phyloP scores from a whole-genome alignment of 768 basidiomycete genomes.

The Boletus rubroflammeus region DNA sequence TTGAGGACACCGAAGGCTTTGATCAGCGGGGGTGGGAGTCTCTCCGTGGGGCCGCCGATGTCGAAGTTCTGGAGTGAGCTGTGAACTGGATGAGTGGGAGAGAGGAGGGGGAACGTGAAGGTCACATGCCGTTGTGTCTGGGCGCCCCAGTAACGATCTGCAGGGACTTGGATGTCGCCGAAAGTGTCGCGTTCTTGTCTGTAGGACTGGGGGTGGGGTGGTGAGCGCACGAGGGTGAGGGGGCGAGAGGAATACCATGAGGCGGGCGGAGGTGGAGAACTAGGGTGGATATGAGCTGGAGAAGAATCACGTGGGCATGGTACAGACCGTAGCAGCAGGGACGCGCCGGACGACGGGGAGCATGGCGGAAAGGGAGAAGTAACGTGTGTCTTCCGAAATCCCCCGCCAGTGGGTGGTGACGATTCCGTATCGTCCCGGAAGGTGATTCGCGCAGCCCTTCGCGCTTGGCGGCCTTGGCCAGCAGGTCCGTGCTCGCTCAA shows the following conservation, averaged over 20 bases:
- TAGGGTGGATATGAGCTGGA: not conserved
- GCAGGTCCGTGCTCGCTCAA: not conserved
- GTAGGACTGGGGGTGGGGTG: slow-evolving; percentile 44
- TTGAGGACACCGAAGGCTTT: slow-evolving; percentile 97
- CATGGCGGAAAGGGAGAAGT: slow-evolving; percentile 8
- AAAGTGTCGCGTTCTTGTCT: slow-evolving; percentile 93
- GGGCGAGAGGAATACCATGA: slow-evolving; percentile 33
- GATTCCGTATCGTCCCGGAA: too few relatives aligned
- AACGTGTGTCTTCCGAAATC: slow-evolving; percentile 6
- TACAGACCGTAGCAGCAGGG: slow-evolving; percentile 3
- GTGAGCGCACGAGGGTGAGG: not conserved
- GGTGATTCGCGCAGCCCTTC: too few relatives aligned
- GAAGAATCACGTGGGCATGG: slow-evolving; percentile 22
- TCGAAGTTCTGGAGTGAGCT: slow-evolving; percentile 97
- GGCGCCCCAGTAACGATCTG: slow-evolving; percentile 93
- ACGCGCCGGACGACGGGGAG: slow-evolving; percentile 12
- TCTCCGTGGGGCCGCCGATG: slow-evolving; percentile 92
- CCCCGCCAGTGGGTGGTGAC: not conserved
- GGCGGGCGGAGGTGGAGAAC: slow-evolving; percentile 30
- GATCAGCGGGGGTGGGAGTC: slow-evolving; percentile 92
- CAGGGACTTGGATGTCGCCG: slow-evolving; percentile 87
- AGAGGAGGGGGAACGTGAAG: not conserved
- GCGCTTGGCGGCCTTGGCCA: too few relatives aligned
- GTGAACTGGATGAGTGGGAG: slow-evolving; percentile 9
- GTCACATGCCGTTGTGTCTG: slow-evolving; percentile 84